phyloP scores from a whole-genome alignment of 805 yeast genomes.

The Yarrowia keelungensis region DNA sequence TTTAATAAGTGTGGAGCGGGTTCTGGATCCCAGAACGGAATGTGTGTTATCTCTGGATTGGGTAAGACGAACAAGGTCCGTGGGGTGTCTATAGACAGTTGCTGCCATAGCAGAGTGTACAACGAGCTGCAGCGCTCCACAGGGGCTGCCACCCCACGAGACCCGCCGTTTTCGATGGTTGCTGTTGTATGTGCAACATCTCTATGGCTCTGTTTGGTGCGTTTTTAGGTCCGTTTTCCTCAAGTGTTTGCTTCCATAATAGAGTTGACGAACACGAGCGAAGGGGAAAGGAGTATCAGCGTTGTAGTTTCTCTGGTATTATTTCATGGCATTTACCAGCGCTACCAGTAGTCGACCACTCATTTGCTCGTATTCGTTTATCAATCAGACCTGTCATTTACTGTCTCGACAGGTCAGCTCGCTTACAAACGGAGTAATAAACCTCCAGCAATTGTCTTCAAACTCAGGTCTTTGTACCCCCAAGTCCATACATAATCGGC shows the following conservation, averaged over 20 bases:
- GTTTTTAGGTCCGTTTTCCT: slow-evolving; percentile 1
- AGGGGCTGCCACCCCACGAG: background rate
- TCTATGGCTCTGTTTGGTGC: background rate
- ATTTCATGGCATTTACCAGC: too few relatives aligned
- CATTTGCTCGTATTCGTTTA: too few relatives aligned
- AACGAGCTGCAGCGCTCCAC: too few relatives aligned
- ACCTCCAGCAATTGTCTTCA: slow-evolving; percentile 19
- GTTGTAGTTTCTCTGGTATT: too few relatives aligned
- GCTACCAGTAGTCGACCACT: too few relatives aligned
- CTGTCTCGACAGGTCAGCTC: background rate
- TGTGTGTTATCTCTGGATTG: background rate
- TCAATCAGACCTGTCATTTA: too few relatives aligned
- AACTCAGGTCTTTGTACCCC: slow-evolving; percentile 8
- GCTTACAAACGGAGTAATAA: background rate
- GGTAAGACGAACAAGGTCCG: background rate
- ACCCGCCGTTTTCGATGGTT: background rate
- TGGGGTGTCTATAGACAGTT: background rate
- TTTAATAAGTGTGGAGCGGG: slow-evolving; percentile 16
- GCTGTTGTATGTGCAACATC: background rate
- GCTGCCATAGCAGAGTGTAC: slow-evolving; percentile 2
- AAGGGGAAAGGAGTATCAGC: too few relatives aligned
- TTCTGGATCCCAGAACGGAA: slow-evolving; percentile 16
- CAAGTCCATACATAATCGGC: background rate
- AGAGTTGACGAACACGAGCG: slow-evolving; percentile 1
- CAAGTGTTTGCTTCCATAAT: slow-evolving; percentile 6